A percentile compares a stretch with the other conserved stretches of the same genome.
Evolutionary conservation across 1,139 yeast species (phyloP).

Genomic region (Suhomyces choctaworum): DNA sequence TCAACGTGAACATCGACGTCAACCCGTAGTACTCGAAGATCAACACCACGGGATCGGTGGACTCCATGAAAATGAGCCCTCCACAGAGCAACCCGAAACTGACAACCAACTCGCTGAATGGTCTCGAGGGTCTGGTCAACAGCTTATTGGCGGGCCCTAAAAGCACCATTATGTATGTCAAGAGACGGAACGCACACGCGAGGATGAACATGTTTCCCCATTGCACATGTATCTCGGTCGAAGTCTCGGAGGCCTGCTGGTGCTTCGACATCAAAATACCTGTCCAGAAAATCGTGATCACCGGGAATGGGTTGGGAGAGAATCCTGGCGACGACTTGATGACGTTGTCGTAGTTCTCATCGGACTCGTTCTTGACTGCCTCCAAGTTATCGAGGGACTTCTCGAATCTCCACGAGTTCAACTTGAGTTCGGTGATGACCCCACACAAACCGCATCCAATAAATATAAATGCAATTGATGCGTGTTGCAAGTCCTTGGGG

Average conservation of each 20-base stretch:
- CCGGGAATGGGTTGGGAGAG: slow-evolving; percentile 91
- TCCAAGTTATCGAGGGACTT: slow-evolving; percentile 33
- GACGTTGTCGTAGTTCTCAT: slow-evolving; percentile 18
- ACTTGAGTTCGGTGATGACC: slow-evolving; percentile 65
- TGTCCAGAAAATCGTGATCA: slow-evolving; percentile 92
- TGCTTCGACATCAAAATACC: slow-evolving; percentile 97
- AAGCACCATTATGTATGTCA: slow-evolving; percentile 62
- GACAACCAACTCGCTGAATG: slow-evolving; percentile 80
- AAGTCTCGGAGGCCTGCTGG: slow-evolving; percentile 73
- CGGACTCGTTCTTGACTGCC: slow-evolving; percentile 5
- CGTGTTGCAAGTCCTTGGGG: slow-evolving; percentile 93
- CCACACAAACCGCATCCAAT: slow-evolving; percentile 95
- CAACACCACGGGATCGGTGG: slow-evolving; percentile 79
- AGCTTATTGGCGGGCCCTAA: slow-evolving; percentile 42
- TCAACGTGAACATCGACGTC: slow-evolving; percentile 87
- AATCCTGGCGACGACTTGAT: slow-evolving; percentile 64
- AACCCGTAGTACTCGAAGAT: slow-evolving; percentile 84
- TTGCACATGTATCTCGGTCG: slow-evolving; percentile 80
- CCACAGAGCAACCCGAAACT: slow-evolving; percentile 82
- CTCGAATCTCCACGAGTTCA: slow-evolving; percentile 49
- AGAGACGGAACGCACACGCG: slow-evolving; percentile 74
- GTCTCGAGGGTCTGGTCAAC: slow-evolving; percentile 52
- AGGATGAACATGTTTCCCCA: slow-evolving; percentile 85
- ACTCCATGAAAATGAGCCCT: slow-evolving; percentile 88
- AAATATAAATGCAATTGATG: slow-evolving; percentile 89